Evolutionary conservation across 805 yeast genomes (phyloP), one percentile per base, ranked within the genome.

Genomic region (Saturnispora saitoi): DNA sequence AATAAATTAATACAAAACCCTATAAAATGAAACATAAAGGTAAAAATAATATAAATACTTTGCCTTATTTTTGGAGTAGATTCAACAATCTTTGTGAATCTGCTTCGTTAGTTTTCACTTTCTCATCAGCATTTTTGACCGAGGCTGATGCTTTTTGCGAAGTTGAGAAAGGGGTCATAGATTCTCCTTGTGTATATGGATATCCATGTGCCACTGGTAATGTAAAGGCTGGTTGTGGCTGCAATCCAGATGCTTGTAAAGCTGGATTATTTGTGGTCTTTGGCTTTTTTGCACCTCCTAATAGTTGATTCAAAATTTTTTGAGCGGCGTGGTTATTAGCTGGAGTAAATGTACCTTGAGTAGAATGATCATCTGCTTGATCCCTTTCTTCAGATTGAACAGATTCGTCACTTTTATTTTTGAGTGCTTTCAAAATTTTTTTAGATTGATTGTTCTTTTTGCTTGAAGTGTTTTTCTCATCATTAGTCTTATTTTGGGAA

Each of bases 301-400:
- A 12, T 29, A 43, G 20, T 34, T 43, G 56, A 42, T 65, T 60
- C 53, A 56, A 62, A 17, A 67, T 54, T 26, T 55, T 62, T 32
- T 63, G 52, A 11, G 58, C 66, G 12, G 62, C 56, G 9, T 46
- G 48, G 11, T 47, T 48, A 17, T 46, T 43, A 5, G 51, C 38
- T 11, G 43, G 37, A 5, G 46, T 42, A 11, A 24, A 34, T 5
- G 37, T 14, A n/a, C 34, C 29, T 12, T 43, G 40, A 1, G 17
- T 17, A 10, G 45, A 17, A 15, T n/a, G n/a, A n/a, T n/a, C n/a
- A n/a, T 22, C 44, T 19, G 36, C 48, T 10, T 32, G 11, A 2
- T 3, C 9, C 2, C 6, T n/a, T 3, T 32, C 37, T 2, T 43
- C 29, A 2, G 29, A 20, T 12, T 34, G 12, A 10, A 10, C 22